A percentile compares a stretch with the other conserved stretches of the same genome.
Evolutionary conservation across 176 grass and related monocot species (phyloP).

Genomic region (Carex kokanica): DNA sequence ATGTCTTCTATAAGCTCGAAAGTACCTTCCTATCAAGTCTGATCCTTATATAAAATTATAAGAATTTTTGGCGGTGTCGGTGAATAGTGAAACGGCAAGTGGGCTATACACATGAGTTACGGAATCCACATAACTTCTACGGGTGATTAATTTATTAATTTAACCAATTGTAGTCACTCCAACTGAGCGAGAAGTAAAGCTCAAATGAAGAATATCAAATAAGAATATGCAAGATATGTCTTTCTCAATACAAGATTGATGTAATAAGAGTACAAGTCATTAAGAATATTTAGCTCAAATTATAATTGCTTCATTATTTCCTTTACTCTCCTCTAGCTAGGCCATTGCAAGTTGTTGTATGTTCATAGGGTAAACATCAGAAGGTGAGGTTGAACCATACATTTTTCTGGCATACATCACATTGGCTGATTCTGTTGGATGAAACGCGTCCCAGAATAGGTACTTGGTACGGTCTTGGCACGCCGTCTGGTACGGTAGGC

Average conservation of each 20-base stretch:
- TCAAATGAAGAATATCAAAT: neutral
- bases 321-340: constrained; percentile 11
- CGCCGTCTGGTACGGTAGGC: constrained; percentile 67
- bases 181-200: too few relatives aligned
- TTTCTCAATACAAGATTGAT: neutral
- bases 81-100: too few relatives aligned
- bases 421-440: constrained; percentile 81
- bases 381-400: constrained; percentile 48
- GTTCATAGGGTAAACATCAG: constrained; percentile 57
- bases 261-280: neutral
- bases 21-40: too few relatives aligned
- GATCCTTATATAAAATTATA: too few relatives aligned
- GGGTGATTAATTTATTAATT: too few relatives aligned
- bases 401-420: constrained; percentile 60
- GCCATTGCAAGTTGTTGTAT: constrained; percentile 67
- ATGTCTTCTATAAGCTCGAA: too few relatives aligned
- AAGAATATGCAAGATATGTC: neutral
- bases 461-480: constrained; percentile 61
- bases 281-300: neutral
- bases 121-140: too few relatives aligned
- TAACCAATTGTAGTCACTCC: too few relatives aligned
- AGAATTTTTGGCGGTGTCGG: too few relatives aligned
- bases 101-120: too few relatives aligned
- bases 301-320: constrained; percentile 13
- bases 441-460: constrained; percentile 95